phyloP scores from a whole-genome alignment of 2,329 filamentous ascomycete species.

The Pseudogymnoascus sp. region DNA sequence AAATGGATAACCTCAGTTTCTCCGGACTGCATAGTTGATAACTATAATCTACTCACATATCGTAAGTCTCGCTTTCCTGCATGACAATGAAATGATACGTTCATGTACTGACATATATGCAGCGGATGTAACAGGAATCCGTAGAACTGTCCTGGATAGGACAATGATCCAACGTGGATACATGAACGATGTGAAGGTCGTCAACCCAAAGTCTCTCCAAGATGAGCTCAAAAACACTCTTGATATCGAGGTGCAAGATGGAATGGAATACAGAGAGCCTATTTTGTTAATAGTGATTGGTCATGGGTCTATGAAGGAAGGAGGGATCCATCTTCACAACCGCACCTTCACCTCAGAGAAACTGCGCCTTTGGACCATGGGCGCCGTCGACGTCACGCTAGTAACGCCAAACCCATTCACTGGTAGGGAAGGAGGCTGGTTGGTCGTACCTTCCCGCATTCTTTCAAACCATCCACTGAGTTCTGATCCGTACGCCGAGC shows the following conservation, averaged over 20 bases:
- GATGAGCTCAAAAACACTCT: not conserved
- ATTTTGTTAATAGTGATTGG: not conserved
- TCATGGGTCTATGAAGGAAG: not conserved
- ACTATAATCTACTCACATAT: not conserved
- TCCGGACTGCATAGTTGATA: not conserved
- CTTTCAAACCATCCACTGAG: not conserved
- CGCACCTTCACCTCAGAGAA: not conserved
- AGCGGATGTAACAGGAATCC: not conserved
- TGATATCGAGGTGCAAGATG: not conserved
- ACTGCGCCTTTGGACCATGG: not conserved
- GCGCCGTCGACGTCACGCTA: not conserved
- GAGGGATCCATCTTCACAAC: conserved; percentile 1
- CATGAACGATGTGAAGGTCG: not conserved
- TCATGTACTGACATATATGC: not conserved
- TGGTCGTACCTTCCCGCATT: not conserved
- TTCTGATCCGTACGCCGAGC: not conserved
- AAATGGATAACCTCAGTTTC: not conserved
- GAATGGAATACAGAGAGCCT: not conserved
- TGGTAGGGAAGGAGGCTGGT: not conserved
- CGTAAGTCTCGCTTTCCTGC: not conserved
- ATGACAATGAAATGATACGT: not conserved
- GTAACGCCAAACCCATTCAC: not conserved
- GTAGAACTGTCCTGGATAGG: not conserved
- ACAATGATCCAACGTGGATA: not conserved
- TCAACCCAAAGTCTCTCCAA: not conserved